phyloP scores from a whole-genome alignment of 306 rosid species.

The Canavalia gladiata region DNA sequence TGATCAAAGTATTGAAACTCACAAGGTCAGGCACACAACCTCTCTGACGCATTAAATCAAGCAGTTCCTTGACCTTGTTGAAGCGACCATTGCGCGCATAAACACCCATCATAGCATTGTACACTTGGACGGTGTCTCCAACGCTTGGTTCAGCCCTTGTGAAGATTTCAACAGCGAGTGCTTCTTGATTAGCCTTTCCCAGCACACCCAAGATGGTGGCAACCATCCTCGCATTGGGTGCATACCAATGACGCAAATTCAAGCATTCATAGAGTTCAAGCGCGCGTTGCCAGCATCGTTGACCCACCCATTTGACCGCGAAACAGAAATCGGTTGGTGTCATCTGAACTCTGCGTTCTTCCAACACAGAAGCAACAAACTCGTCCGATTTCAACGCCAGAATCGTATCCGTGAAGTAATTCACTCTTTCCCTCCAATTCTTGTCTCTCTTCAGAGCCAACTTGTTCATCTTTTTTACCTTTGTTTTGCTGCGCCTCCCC shows the following conservation, averaged over 20 bases:
- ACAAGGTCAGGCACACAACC: conserved; percentile 90
- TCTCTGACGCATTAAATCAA: conserved; percentile 74
- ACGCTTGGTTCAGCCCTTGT: conserved; percentile 62
- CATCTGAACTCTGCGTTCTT: conserved; percentile 79
- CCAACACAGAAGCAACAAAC: conserved; percentile 85
- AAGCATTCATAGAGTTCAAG: conserved; percentile 95
- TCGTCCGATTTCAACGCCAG: conserved; percentile 72
- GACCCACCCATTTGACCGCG: conserved; percentile 91
- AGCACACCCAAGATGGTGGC: conserved; percentile 85
- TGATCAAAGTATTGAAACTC: conserved; percentile 89
- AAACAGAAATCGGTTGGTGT: conserved; percentile 92
- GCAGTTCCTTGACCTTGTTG: conserved; percentile 67
- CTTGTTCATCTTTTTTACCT: conserved; percentile 77
- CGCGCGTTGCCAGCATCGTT: conserved; percentile 78
- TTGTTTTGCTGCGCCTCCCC: conserved; percentile 71
- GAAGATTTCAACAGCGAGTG: conserved; percentile 83
- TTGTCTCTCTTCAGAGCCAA: conserved; percentile 80
- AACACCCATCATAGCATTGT: conserved; percentile 95
- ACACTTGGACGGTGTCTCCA: conserved; percentile 81
- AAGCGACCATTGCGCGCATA: conserved; percentile 80
- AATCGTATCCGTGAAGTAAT: conserved; percentile 75
- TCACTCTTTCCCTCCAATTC: conserved; percentile 93
- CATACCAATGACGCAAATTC: conserved; percentile 83
- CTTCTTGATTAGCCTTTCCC: conserved; percentile 91
- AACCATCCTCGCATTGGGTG: conserved; percentile 92